Evolutionary conservation across 352 stramenopile genomes (phyloP).

Genomic region (Sclerospora graminicola): DNA sequence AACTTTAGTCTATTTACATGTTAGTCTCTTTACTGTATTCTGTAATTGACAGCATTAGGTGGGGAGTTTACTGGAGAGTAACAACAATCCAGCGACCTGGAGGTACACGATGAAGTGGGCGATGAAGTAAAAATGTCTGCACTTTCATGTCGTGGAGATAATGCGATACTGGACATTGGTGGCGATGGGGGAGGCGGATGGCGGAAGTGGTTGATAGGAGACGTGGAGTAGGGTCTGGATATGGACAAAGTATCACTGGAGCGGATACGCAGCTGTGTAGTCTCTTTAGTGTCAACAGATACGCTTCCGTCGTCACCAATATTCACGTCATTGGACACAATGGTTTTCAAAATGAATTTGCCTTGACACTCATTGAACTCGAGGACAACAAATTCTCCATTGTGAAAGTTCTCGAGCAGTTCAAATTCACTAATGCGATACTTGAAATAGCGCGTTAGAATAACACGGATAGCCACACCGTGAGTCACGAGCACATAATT

Average conservation of each 20-base stretch:
- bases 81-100: constrained; percentile 12
- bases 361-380: constrained; percentile 51
- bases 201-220: constrained; percentile 55
- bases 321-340: constrained; percentile 51
- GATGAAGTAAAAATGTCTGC: constrained; percentile 7
- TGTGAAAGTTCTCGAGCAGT: constrained; percentile 76
- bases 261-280: constrained; percentile 37
- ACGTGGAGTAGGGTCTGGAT: constrained; percentile 46
- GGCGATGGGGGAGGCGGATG: constrained; percentile 30
- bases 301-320: constrained; percentile 34
- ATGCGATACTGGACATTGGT: constrained; percentile 26
- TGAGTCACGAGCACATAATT: constrained; percentile 85
- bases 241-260: constrained; percentile 32
- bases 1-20: no score
- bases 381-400: constrained; percentile 75
- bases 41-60: no score
- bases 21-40: no score
- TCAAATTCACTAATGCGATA: constrained; percentile 83
- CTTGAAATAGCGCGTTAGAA: constrained; percentile 86
- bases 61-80: neutral
- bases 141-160: constrained; percentile 17
- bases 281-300: constrained; percentile 35
- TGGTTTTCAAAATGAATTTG: constrained; percentile 54
- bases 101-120: constrained; percentile 12
- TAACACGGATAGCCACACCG: constrained; percentile 79